A percentile compares a stretch with the other conserved stretches of the same genome.
Conservation (phyloP, 768 basidiomycete genomes). For the Termitomyces sp. region DNA sequence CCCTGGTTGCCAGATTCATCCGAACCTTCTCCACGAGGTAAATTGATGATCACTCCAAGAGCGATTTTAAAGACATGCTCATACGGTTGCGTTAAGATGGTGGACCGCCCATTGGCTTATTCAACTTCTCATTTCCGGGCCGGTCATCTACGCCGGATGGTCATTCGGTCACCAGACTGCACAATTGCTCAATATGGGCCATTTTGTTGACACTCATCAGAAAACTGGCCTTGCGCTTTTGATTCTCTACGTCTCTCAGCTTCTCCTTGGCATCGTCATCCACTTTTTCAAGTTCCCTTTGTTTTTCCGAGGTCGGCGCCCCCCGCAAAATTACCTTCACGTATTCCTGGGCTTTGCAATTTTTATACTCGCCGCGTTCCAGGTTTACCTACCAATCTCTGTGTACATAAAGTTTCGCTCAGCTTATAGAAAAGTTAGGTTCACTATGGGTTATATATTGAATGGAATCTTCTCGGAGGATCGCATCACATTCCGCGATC, state of each 20-base stretch:
- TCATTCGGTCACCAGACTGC: conserved; percentile 34
- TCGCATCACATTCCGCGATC: conserved; percentile 29
- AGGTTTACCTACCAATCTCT: conserved; percentile 24
- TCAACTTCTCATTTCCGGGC: conserved; percentile 44
- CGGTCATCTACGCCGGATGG: conserved; percentile 49
- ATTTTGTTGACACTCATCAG: conserved; percentile 42
- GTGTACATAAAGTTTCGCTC: background rate
- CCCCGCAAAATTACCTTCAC: conserved; percentile 52
- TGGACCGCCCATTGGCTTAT: conserved; percentile 43
- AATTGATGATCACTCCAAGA: conserved; percentile 11
- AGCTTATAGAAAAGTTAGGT: conserved; percentile 24
- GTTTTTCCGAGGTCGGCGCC: conserved; percentile 31
- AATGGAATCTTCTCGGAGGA: conserved; percentile 33
- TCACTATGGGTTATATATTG: conserved; percentile 43
- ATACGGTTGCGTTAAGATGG: conserved; percentile 30
- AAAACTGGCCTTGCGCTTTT: conserved; percentile 47
- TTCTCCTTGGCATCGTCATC: conserved; percentile 40
- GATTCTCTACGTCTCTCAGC: conserved; percentile 46
- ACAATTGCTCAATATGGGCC: conserved; percentile 19
- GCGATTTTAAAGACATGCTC: background rate
- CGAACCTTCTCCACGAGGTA: conserved; percentile 44
- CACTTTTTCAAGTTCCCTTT: conserved; percentile 45
- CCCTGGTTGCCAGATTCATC: conserved; percentile 45
- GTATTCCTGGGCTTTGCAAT: conserved; percentile 48
- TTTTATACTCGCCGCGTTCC: conserved; percentile 46